A percentile compares a stretch with the other conserved stretches of the same genome.
phyloP scores from a whole-genome alignment of 768 basidiomycete species.

The Suillus occidentalis region DNA sequence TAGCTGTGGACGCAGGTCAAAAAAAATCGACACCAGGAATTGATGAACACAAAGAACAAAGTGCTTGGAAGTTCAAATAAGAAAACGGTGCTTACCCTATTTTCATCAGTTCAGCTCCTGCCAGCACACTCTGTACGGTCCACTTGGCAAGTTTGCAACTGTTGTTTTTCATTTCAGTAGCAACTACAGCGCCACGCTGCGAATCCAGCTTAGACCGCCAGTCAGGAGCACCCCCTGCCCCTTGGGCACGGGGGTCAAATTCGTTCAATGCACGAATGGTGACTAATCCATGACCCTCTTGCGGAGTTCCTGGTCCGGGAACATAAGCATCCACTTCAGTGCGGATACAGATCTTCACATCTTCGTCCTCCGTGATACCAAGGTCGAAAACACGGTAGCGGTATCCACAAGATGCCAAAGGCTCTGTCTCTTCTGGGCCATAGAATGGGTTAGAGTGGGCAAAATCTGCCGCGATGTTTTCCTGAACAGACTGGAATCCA shows the following conservation, averaged over 20 bases:
- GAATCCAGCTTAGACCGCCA: slow-evolving; percentile 98
- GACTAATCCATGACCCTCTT: slow-evolving; percentile 73
- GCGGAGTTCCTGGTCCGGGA: slow-evolving; percentile 58
- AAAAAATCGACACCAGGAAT: slow-evolving; percentile 14
- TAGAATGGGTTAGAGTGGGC: slow-evolving; percentile 95
- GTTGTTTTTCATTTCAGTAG: slow-evolving; percentile 99
- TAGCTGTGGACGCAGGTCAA: slow-evolving; percentile 52
- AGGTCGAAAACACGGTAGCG: slow-evolving; percentile 95
- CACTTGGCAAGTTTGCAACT: slow-evolving; percentile 96
- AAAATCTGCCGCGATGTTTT: slow-evolving; percentile 70
- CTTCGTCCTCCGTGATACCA: slow-evolving; percentile 86
- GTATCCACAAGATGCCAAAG: slow-evolving; percentile 94
- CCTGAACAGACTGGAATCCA: slow-evolving; percentile 90
- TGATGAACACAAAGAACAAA: not conserved
- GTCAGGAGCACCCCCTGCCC: slow-evolving; percentile 95
- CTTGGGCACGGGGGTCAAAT: slow-evolving; percentile 88
- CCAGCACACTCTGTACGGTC: slow-evolving; percentile 93
- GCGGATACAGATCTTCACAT: slow-evolving; percentile 86
- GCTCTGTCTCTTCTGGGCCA: slow-evolving; percentile 88
- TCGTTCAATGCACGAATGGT: slow-evolving; percentile 97
- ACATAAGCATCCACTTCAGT: slow-evolving; percentile 95
- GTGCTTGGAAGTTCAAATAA: too few relatives aligned
- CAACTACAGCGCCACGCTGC: slow-evolving; percentile 95
- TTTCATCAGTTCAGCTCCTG: slow-evolving; percentile 96
- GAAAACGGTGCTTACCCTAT: slow-evolving; percentile 96